Evolutionary conservation across 2,329 filamentous ascomycete genomes (phyloP).

Genomic region (Fusarium begoniae): DNA sequence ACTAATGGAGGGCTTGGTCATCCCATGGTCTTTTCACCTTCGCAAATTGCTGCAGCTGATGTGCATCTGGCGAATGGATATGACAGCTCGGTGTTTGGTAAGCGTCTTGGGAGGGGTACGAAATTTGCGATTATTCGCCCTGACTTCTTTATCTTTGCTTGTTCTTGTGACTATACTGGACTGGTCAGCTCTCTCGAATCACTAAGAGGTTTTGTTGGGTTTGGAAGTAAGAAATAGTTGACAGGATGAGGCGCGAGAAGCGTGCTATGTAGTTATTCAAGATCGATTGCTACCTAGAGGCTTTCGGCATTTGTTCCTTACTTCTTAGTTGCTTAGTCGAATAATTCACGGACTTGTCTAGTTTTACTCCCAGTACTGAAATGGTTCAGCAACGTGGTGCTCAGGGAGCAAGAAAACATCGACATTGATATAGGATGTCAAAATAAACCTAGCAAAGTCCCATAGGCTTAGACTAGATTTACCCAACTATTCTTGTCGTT

Average conservation of each 20-base stretch:
- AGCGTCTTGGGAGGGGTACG: background rate
- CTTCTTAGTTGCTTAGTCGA: background rate
- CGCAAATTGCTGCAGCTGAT: fast-evolving
- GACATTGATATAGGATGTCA: too few relatives aligned
- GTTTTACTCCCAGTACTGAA: fast-evolving
- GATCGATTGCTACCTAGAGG: fast-evolving
- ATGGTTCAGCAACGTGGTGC: too few relatives aligned
- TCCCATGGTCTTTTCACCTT: background rate
- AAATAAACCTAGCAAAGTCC: too few relatives aligned
- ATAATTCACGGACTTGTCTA: fast-evolving
- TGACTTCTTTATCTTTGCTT: background rate
- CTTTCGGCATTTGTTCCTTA: fast-evolving
- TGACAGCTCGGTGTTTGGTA: background rate
- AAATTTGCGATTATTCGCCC: background rate
- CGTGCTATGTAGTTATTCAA: too few relatives aligned
- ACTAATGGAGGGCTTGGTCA: background rate
- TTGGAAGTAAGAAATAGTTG: background rate
- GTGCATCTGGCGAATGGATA: background rate
- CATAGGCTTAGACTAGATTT: fast-evolving
- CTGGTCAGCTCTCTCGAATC: background rate
- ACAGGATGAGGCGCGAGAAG: fast-evolving
- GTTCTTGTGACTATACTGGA: background rate
- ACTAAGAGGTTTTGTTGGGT: background rate
- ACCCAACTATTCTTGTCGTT: too few relatives aligned
- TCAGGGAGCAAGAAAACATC: too few relatives aligned